phyloP scores from a whole-genome alignment of 768 basidiomycete genomes.

The Mrakia hoshinonis region DNA sequence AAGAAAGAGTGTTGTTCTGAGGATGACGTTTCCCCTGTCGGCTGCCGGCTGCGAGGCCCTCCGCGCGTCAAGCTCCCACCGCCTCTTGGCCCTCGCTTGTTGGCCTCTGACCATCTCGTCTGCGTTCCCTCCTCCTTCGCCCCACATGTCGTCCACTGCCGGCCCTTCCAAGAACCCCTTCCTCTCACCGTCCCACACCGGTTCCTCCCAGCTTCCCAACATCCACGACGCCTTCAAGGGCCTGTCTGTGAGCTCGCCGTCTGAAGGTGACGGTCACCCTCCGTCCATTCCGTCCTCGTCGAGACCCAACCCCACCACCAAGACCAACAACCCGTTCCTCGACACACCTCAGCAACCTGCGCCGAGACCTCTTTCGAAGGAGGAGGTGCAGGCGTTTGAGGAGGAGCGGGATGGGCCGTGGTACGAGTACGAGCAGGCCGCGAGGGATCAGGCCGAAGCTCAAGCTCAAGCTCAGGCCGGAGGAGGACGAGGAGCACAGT shows the following conservation, averaged over 20 bases:
- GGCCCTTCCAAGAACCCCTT: conserved; percentile 9
- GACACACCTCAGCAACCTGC: neutral
- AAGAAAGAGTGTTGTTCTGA: no score
- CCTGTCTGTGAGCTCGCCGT: neutral
- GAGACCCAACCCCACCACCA: neutral
- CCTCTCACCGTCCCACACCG: neutral
- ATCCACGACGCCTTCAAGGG: conserved; percentile 5
- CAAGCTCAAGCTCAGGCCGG: neutral
- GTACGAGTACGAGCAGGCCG: no score
- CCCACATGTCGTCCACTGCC: neutral
- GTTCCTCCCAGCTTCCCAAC: neutral
- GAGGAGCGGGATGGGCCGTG: no score
- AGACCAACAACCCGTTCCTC: neutral
- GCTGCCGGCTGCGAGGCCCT: no score
- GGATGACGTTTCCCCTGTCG: no score
- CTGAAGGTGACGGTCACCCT: neutral
- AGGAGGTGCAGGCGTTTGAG: neutral
- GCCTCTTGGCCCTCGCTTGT: no score
- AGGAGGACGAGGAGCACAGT: neutral
- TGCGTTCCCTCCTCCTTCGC: neutral
- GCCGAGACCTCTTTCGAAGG: neutral
- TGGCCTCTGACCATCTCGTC: neutral
- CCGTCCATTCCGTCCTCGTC: neutral
- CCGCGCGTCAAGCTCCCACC: no score
- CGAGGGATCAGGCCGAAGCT: no score